These are phyloP conservation scores for Colletotrichum acutatum DNA, from an alignment of 2,329 filamentous ascomycete species.

Conservation along the genomic window DNA sequence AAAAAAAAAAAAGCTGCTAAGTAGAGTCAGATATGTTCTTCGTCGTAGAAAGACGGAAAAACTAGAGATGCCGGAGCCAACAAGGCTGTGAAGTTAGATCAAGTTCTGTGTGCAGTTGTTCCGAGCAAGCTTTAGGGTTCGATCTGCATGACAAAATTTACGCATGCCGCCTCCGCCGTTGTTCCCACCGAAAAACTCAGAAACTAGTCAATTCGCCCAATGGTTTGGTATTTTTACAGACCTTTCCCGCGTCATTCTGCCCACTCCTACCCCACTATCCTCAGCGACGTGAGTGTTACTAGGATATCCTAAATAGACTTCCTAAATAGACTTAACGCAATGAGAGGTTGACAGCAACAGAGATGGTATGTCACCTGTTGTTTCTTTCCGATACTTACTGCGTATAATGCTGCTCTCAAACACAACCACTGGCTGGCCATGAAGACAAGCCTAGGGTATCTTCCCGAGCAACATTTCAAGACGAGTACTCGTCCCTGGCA, in stretches of 20 bases:
- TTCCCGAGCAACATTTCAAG: too few species aligned
- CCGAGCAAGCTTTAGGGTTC: slow-evolving; percentile 5
- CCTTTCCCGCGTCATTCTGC: neutral
- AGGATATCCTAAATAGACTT: neutral
- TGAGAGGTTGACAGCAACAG: neutral
- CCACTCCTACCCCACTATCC: neutral
- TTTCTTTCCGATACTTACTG: too few species aligned
- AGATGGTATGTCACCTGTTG: neutral
- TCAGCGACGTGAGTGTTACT: neutral
- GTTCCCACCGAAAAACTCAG: slow-evolving; percentile 10
- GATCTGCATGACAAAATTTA: neutral
- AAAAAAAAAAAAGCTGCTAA: neutral
- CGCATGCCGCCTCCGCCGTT: neutral
- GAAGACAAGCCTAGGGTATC: too few species aligned
- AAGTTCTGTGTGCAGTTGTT: neutral
- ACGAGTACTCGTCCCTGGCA: too few species aligned
- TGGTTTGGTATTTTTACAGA: neutral
- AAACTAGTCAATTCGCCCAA: slow-evolving; percentile 1
- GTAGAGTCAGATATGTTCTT: neutral
- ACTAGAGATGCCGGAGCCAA: neutral
- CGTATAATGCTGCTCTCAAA: too few species aligned
- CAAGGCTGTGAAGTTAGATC: neutral
- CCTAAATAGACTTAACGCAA: neutral
- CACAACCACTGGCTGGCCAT: too few species aligned
- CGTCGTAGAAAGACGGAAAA: neutral